phyloP scores from a whole-genome alignment of 768 basidiomycete genomes.

The Polyporus arcularius region DNA sequence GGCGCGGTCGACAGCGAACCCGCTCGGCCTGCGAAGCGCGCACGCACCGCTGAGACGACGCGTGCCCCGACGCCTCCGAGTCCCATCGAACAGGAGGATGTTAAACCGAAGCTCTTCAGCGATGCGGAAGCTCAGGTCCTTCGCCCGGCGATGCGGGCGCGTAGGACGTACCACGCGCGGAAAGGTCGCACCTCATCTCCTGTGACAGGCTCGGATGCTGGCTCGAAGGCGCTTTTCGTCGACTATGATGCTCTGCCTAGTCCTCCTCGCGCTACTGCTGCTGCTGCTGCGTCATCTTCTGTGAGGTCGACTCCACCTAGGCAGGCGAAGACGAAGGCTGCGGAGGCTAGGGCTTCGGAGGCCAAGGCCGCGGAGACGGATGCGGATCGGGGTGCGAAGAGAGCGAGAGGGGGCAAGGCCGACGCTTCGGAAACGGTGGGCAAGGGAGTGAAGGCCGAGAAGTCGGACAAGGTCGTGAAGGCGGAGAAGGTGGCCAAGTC shows the following conservation, averaged over 20 bases:
- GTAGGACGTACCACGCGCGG: constrained; percentile 32
- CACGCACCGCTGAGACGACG: background rate
- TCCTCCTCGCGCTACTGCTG: constrained; percentile 3
- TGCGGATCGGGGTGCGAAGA: background rate
- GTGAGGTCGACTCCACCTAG: background rate
- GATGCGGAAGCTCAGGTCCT: constrained; percentile 12
- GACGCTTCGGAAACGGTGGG: no score
- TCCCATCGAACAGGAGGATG: background rate
- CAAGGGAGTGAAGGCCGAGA: background rate
- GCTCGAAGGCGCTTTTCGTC: constrained; percentile 2
- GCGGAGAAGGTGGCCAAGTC: background rate
- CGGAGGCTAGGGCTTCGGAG: background rate
- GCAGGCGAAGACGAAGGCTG: background rate
- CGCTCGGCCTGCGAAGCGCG: background rate
- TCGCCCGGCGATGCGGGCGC: constrained; percentile 22
- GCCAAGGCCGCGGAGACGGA: background rate
- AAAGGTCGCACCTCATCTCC: constrained; percentile 38
- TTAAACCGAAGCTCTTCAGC: background rate
- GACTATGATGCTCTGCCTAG: constrained; percentile 38
- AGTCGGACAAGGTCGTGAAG: background rate
- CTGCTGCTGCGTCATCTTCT: background rate
- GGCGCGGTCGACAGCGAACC: background rate
- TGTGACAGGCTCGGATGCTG: background rate
- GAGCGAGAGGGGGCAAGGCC: background rate
- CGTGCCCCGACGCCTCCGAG: no score